Percentiles rank a stretch among this genome's conserved stretches.
These are phyloP conservation scores for Stromatinia cepivora DNA, from an alignment of 2,329 filamentous ascomycete species.

Conservation along the genomic window DNA sequence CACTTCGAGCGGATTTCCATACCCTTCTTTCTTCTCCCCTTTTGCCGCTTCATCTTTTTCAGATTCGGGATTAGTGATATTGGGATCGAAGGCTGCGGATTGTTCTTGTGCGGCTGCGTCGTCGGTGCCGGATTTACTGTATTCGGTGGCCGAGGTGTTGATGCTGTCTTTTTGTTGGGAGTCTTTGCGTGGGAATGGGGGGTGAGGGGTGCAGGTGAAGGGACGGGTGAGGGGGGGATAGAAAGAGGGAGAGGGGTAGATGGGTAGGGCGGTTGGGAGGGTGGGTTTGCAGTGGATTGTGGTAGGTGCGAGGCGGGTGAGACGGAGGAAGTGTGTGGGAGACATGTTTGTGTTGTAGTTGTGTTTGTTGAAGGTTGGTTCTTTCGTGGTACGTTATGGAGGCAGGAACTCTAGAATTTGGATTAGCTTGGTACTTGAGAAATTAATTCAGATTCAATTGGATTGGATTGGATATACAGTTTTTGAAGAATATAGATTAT, in stretches of 20 bases:
- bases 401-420: not conserved
- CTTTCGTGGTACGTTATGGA: not conserved
- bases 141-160: slow-evolving; percentile 64
- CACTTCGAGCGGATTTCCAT: slow-evolving; percentile 55
- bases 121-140: slow-evolving; percentile 66
- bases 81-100: slow-evolving; percentile 67
- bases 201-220: not conserved
- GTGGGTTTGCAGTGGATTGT: too few relatives aligned
- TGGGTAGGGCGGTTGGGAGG: too few relatives aligned
- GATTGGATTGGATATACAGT: not conserved
- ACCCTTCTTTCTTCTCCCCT: not conserved
- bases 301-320: not conserved
- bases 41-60: slow-evolving; percentile 49
- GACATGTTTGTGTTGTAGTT: not conserved
- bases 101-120: slow-evolving; percentile 54
- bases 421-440: not conserved
- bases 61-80: slow-evolving; percentile 42
- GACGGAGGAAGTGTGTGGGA: not conserved
- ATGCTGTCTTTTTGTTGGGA: slow-evolving; percentile 61
- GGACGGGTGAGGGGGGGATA: not conserved
- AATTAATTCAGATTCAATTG: not conserved
- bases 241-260: not conserved
- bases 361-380: not conserved
- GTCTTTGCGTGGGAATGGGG: slow-evolving; percentile 44
- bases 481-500: not conserved